Base-by-base conservation (phyloP, 495 filamentous ascomycete species). In the Penicillium tannophilum region DNA sequence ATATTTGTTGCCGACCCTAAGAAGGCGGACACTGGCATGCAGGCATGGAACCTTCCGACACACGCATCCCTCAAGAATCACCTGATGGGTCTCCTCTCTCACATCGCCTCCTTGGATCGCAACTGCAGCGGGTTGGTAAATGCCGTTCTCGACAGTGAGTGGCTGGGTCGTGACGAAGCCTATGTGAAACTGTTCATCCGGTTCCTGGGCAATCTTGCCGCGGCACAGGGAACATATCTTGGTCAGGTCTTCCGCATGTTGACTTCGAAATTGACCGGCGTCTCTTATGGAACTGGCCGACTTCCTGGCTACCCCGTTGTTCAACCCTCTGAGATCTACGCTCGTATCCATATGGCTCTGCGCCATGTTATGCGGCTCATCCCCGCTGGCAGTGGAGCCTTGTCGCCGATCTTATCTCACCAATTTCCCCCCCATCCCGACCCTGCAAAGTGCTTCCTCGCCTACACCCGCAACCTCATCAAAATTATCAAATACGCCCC, bases 81-180 rank as follows among this genome's bases (percentile, higher is more conserved):
- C 63, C 72, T 93, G n/a, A 68, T 90, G 54, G 92, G 89, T 24
- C 80, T 98, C 52, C 82, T 89, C n/a, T 84, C 83, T 48, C 88
- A 87, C 59, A 83, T 89, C 8, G 86, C 88, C 23, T 72, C 84
- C 23, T 77, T 99, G 26, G 82, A 88, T 60, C 86, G 84, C 63
- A 83, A 83, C 47, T 97, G 90, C 73, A 83, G 85, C 19, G 85
- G 86, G 2, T 74, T 99, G 33, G 85, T 97, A 39, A 77, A 84
- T 60, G 86, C 86, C 23, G 77, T 96, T 10, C 74, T 97, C 33
- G 76, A 82, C 58, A 90, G 86, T 70, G 78, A 86, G 39, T 99
- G 94, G 94, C 81, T 97, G 43, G 91, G 89, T 10, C 82, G 92
- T 50, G 90, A 93, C 65, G 87, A 92, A 56, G 75, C 81, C 4